Evolutionary conservation across 495 filamentous ascomycete genomes (phyloP), one percentile per base, ranked within the genome.

Genomic region (Annulohypoxylon nitens): DNA sequence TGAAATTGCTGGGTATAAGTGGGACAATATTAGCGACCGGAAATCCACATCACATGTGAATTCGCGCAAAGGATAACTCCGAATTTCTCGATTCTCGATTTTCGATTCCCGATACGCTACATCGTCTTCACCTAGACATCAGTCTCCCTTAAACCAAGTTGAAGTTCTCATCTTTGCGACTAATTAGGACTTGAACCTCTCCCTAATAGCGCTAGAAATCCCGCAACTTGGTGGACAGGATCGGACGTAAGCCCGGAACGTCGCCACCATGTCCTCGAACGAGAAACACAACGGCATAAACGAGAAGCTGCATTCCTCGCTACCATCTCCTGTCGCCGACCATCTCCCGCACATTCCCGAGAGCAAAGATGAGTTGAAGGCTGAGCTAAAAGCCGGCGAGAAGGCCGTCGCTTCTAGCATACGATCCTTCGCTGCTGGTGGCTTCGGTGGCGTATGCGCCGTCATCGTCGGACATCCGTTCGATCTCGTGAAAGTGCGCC

Each of bases 381-480:
- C 79, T 10, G 85, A 88, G 54, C 59, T 80, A 14, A 84, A 84
- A 68, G 83, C 81, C 53, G 85, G 84, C 5, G 83, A 82, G 45
- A 76, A 84, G 66, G 84, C 80, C 8, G 86, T 82, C 5, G 78
- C 85, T 12, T 82, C 81, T 20, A 78, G 86, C n/a, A 73, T 97
- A 47, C 92, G 95, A 41, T 96, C 95, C 16, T 88, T 98, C 36
- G 92, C 84, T 12, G 95, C 95, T 2, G 96, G 97, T 71, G 97
- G 93, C 36, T 95, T 95, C 61, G 96, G 96, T 68, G 97, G 97
- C 77, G 85, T 98, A 34, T 98, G 93, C 82, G 95, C 96, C 30
- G 97, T 98, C 47, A 74, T 99, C 20, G 90, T 95, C 70, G 96
- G 96, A 47, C 97, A 98, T 82, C 96, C 96, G 7, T 99, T 99